Evolutionary conservation across 1,139 yeast genomes (phyloP).

Genomic region (Saccharomyces hybrid): DNA sequence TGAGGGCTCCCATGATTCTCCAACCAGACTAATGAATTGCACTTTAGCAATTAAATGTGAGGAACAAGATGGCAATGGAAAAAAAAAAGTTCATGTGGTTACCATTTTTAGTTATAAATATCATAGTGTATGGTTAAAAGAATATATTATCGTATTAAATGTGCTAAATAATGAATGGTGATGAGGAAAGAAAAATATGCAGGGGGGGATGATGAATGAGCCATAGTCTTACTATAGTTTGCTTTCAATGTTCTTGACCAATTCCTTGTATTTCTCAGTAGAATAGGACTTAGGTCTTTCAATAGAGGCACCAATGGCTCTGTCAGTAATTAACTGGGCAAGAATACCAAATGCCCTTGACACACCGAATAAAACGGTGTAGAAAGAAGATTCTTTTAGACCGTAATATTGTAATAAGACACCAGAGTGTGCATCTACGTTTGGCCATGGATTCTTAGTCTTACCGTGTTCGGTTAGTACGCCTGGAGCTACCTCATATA

Average conservation of each 20-base stretch:
- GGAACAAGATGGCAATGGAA: background rate
- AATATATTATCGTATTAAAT: background rate
- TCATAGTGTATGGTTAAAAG: conserved; percentile 3
- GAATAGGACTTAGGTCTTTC: conserved; percentile 98
- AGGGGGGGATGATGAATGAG: background rate
- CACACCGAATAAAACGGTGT: conserved; percentile 97
- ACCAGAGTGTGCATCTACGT: conserved; percentile 97
- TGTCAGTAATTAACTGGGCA: conserved; percentile 93
- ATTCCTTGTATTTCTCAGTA: conserved; percentile 40
- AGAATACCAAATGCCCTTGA: conserved; percentile 97
- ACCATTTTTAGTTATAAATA: background rate
- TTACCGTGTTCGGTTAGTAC: conserved; percentile 95
- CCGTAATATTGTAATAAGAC: conserved; percentile 96
- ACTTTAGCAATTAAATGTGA: too few species aligned
- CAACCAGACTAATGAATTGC: too few species aligned
- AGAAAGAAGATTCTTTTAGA: conserved; percentile 88
- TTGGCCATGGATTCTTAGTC: conserved; percentile 99
- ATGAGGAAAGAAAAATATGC: conserved; percentile 2
- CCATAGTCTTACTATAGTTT: background rate
- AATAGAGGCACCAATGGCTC: conserved; percentile 91
- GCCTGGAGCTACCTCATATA: conserved; percentile 92
- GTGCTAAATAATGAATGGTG: background rate
- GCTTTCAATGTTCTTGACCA: conserved; percentile 33
- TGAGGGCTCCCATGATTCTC: background rate
- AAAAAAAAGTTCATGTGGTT: background rate